Base-by-base conservation (phyloP, 345 rosid species). In the Eutrema japonicum region DNA sequence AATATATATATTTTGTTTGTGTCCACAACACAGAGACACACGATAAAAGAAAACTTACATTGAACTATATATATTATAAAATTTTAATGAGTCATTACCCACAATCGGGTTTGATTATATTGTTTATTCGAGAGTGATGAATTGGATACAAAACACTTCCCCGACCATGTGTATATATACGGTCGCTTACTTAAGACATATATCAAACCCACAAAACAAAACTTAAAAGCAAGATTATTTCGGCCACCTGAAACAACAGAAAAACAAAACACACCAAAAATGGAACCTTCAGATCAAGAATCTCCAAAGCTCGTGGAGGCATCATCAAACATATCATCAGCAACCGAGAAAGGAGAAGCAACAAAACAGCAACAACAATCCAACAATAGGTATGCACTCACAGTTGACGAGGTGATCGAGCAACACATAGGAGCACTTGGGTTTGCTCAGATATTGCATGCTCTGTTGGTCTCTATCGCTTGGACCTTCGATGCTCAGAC, bases 401-500 rank as follows among this genome's bases (percentile, higher is more conserved):
- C 87, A 2, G 88, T 91, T 5, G 97, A 92, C 10, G 90, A 88
- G 16, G 91, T 83, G 62, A 42, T 89, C 2, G 96, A 92, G 46
- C 78, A 66, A 43, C 79, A 92, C 71, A 72, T 86, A 0, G 97
- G 96, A 13, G 61, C 89, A 16, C 72, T 92, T 9, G 96, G 97
- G 1, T 9, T 82, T 7, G 82, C 88, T 52, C 97, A 92, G 77
- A 41, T 87, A 36, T 8, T 85, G 36, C 97, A 89, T 29, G 91
- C 85, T 50, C 53, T 88, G 11, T 66, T 92, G 75, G 91, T 84
- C 10, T 89, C 93, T 5, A 40, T 89, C 0, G 88, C 92, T 14
- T 86, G 90, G 91, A 56, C 84, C 36, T 88, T 91, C 14, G 96
- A 91, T 68, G 81, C 97, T 6, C 96, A 87, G 35, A 79, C 76